Percentiles rank a stretch among this genome's conserved stretches.
phyloP scores from a whole-genome alignment of 148 eudicot species.

The Salicornia ramosissima region DNA sequence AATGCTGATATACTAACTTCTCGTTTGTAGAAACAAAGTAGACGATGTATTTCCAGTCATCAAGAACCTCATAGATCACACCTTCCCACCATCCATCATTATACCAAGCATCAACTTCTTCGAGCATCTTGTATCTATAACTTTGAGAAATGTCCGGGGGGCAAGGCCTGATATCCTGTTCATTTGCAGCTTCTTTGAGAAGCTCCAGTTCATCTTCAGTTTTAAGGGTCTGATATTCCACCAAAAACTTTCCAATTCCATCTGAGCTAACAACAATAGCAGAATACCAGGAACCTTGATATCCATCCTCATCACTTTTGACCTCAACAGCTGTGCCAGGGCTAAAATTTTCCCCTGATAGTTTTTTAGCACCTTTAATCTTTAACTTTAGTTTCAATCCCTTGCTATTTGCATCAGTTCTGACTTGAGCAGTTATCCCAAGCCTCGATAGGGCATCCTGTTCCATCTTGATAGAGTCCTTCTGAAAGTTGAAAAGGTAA shows the following conservation, averaged over 20 bases:
- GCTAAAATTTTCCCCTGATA: conserved; percentile 21
- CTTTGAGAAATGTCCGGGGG: conserved; percentile 42
- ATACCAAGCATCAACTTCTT: conserved; percentile 62
- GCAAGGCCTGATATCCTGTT: conserved; percentile 51
- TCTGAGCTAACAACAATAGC: conserved; percentile 40
- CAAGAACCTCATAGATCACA: conserved; percentile 41
- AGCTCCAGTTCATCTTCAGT: conserved; percentile 49
- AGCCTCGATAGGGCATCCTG: conserved; percentile 9
- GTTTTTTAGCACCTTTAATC: neutral
- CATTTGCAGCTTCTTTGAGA: conserved; percentile 50
- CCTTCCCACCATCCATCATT: conserved; percentile 88
- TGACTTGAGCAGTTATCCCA: conserved; percentile 47
- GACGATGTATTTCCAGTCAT: conserved; percentile 38
- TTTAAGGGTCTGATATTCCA: conserved; percentile 52
- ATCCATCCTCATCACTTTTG: conserved; percentile 66
- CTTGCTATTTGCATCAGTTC: conserved; percentile 55
- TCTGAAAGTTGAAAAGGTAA: conserved; percentile 3
- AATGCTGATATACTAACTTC: conserved; percentile 35
- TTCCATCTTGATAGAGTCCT: neutral
- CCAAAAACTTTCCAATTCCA: conserved; percentile 34
- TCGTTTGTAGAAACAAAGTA: conserved; percentile 51
- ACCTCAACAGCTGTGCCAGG: conserved; percentile 55
- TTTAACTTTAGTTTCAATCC: conserved; percentile 20
- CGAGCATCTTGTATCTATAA: conserved; percentile 31
- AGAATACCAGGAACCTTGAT: conserved; percentile 70